Evolutionary conservation across 2,329 filamentous ascomycete genomes (phyloP), one percentile per base, ranked within the genome.

Genomic region (Penicillium vulpinum): DNA sequence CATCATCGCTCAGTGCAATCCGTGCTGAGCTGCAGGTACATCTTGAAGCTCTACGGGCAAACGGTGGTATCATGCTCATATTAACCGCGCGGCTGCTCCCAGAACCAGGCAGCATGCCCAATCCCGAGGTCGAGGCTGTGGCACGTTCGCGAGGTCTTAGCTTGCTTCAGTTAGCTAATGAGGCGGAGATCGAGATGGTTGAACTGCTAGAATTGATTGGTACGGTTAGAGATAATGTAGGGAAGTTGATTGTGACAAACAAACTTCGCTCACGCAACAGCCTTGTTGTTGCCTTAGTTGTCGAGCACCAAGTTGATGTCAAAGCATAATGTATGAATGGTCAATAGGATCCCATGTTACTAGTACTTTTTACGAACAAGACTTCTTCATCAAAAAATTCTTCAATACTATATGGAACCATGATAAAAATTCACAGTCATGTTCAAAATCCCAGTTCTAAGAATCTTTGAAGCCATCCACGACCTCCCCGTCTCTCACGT

Each of bases 401-500:
- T 4, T 7, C 26, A 26, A 26, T 26, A 26, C 26, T 7, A 26
- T 26, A 4, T 26, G 26, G 26, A 4, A 7, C 26, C 26, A 26
- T 4, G 7, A 26, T 4, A 26, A 26, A 26, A 7, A 26, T 26
- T 26, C 4, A 26, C 26, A n/a, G n/a, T n/a, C n/a, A n/a, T n/a
- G n/a, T n/a, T n/a, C n/a, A n/a, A n/a, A n/a, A n/a, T n/a, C n/a
- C n/a, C n/a, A 26, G 26, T 3, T 35, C 15, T 41, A 41, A 26
- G 39, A 41, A 4, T 36, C 50, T 46, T 45, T 52, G 18, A 66
- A 61, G 3, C 66, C 65, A 31, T 67, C 57, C 5, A 65, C 58
- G 28, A 69, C 68, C 41, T 74, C 60, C 0, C 77, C 77, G 56
- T 77, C 73, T 16, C 67, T 64, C 8, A 80, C 63, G 52, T 73